A percentile compares a stretch with the other conserved stretches of the same genome.
phyloP scores from a whole-genome alignment of 164 flowering plant genomes.

The Cinnamomum micranthum region DNA sequence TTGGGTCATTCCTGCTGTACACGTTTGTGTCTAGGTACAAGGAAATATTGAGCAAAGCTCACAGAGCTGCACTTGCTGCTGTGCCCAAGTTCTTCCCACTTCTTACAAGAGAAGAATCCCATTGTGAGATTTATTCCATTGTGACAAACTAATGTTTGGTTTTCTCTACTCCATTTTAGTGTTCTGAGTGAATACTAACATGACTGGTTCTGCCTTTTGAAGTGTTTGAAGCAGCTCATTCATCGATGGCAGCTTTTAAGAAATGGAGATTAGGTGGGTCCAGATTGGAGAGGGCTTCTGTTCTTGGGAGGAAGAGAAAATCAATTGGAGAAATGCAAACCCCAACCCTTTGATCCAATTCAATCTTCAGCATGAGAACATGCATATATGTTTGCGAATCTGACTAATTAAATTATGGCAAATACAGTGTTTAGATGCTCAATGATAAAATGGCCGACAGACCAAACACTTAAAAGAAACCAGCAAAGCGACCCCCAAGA shows the following conservation, averaged over 20 bases:
- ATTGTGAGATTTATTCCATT: slow-evolving; percentile 38
- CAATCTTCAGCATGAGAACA: neutral
- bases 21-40: slow-evolving; percentile 74
- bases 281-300: slow-evolving; percentile 71
- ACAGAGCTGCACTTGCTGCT: slow-evolving; percentile 47
- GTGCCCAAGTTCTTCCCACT: slow-evolving; percentile 53
- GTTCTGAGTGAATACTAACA: neutral
- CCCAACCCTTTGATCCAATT: neutral
- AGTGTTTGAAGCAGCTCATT: slow-evolving; percentile 85
- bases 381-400: too few relatives aligned
- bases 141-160: neutral
- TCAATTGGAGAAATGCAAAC: slow-evolving; percentile 29
- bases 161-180: neutral
- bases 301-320: slow-evolving; percentile 83
- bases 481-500: too few relatives aligned
- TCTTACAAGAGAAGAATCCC: slow-evolving; percentile 71
- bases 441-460: too few relatives aligned
- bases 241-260: slow-evolving; percentile 74
- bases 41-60: slow-evolving; percentile 75
- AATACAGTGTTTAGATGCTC: too few relatives aligned
- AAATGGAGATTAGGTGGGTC: slow-evolving; percentile 91
- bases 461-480: too few relatives aligned
- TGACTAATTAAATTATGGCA: too few relatives aligned
- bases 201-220: slow-evolving; percentile 4
- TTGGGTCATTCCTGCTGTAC: slow-evolving; percentile 65